Conservation (phyloP, 805 yeast genomes). For the Phaffomyces antillensis region DNA sequence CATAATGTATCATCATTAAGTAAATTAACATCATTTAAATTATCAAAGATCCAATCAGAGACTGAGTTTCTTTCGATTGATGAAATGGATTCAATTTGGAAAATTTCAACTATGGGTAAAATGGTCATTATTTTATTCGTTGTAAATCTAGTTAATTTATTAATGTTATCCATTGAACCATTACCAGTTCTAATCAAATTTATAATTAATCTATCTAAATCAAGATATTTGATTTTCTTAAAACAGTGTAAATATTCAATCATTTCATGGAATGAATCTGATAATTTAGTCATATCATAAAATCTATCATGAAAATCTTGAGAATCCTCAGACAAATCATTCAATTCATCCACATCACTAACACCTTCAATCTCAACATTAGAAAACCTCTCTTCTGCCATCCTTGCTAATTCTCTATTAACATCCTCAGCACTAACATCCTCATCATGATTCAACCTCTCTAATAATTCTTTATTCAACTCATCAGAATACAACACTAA, state of each 20-base stretch:
- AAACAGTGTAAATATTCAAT: background rate
- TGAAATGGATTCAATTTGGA: background rate
- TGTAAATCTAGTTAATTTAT: constrained; percentile 7
- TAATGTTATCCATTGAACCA: background rate
- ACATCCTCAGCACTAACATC: constrained; percentile 12
- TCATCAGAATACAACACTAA: constrained; percentile 9
- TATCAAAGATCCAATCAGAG: constrained; percentile 15
- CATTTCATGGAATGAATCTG: background rate
- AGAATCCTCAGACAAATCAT: constrained; percentile 5
- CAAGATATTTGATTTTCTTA: constrained; percentile 7
- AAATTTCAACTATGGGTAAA: constrained; percentile 14
- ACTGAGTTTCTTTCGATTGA: background rate
- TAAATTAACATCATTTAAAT: constrained; percentile 3
- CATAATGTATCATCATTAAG: constrained; percentile 17
- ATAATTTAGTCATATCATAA: constrained; percentile 5
- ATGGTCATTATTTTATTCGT: constrained; percentile 1
- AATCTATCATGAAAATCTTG: constrained; percentile 14
- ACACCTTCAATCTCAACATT: background rate
- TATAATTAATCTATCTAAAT: constrained; percentile 3
- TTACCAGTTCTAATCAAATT: constrained; percentile 6
- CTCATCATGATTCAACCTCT: constrained; percentile 4
- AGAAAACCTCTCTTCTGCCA: constrained; percentile 14
- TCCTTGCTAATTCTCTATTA: constrained; percentile 13
- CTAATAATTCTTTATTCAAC: constrained; percentile 13
- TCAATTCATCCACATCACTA: background rate